Percentiles rank a stretch among this genome's conserved stretches.
Conservation (phyloP, 768 basidiomycete species). For the Termitomyces sp. region DNA sequence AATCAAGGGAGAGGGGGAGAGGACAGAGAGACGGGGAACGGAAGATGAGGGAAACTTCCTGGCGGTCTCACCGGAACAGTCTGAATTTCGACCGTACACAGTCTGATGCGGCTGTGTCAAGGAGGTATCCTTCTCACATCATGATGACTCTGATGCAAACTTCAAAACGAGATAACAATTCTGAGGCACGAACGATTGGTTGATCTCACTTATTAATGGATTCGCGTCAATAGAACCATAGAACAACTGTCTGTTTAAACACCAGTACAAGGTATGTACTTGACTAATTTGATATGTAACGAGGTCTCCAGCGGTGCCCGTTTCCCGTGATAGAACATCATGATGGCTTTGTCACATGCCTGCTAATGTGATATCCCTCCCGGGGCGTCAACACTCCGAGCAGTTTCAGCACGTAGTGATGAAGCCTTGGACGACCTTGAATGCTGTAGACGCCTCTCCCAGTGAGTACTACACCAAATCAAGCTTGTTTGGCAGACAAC, state of each 20-base stretch:
- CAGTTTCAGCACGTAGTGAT: too few relatives aligned
- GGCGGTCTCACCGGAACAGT: conserved; percentile 6
- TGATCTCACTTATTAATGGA: not conserved
- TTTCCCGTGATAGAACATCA: not conserved
- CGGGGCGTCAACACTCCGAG: too few relatives aligned
- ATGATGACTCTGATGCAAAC: not conserved
- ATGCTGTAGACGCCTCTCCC: too few relatives aligned
- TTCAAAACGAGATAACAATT: not conserved
- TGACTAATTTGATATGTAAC: not conserved
- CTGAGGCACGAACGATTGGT: too few relatives aligned
- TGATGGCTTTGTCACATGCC: not conserved
- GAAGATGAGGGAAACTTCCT: not conserved
- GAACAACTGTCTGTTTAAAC: not conserved
- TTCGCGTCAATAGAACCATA: not conserved
- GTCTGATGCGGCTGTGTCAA: conserved; percentile 7
- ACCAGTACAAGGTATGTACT: not conserved
- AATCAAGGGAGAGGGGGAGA: not conserved
- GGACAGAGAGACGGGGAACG: not conserved
- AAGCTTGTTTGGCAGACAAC: too few relatives aligned
- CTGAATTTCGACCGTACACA: not conserved
- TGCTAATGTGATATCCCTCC: too few relatives aligned
- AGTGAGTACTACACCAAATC: too few relatives aligned
- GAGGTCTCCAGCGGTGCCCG: not conserved
- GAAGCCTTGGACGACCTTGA: too few relatives aligned
- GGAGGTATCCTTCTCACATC: not conserved